Evolutionary conservation across 192 early-diverging fungal genomes (phyloP).

Genomic region (Coemansia guatemalensis): DNA sequence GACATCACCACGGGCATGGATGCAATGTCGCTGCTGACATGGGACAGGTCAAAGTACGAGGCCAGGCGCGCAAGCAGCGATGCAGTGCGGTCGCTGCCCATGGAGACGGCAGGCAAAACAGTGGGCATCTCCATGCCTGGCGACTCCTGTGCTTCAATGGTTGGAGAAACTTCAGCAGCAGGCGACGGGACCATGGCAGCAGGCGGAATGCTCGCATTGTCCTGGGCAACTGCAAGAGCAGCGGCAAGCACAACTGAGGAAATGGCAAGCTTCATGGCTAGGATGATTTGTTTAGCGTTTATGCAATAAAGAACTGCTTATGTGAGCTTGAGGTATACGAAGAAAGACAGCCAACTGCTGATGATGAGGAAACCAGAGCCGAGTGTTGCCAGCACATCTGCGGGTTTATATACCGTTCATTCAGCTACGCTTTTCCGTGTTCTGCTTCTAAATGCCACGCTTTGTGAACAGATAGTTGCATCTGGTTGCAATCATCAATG

Average conservation of each 20-base stretch:
- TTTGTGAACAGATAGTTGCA: neutral
- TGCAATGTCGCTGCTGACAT: conserved; percentile 6
- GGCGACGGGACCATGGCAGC: neutral
- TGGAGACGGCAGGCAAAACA: too few species aligned
- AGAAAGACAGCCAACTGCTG: neutral
- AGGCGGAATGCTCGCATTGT: neutral
- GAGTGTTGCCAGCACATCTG: too few species aligned
- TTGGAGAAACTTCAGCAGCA: neutral
- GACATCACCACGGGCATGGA: conserved; percentile 11
- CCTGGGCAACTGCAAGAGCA: conserved; percentile 8
- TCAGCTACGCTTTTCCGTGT: too few species aligned
- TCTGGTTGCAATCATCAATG: neutral
- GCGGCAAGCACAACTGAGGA: neutral
- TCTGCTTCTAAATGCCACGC: neutral
- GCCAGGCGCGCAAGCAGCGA: conserved; percentile 13
- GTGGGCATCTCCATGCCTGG: neutral
- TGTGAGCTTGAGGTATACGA: neutral
- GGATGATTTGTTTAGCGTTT: neutral
- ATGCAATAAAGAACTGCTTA: neutral
- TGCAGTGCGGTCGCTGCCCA: neutral
- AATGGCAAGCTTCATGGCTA: conserved; percentile 9
- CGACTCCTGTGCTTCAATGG: too few species aligned
- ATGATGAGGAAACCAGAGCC: neutral
- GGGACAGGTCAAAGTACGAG: conserved; percentile 20
- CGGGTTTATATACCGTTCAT: too few species aligned